Evolutionary conservation across 495 filamentous ascomycete genomes (phyloP), one percentile per base, ranked within the genome.

Genomic region (Penicillium lividum): DNA sequence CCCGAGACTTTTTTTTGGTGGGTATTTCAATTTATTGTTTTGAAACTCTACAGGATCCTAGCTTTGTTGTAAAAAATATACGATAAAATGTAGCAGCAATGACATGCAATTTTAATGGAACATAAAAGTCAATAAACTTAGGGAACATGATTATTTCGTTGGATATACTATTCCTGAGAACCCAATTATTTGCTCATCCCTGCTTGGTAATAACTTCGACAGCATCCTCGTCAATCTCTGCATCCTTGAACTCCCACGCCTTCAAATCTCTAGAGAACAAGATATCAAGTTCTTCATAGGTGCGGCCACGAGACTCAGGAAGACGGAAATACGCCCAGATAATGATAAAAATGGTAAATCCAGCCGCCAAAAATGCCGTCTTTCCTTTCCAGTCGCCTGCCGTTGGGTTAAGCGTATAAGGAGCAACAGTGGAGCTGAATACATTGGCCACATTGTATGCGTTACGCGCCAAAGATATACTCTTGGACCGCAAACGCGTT

Each of bases 331-430:
- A 90, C 0, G 81, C 79, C 75, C 87, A 90, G 30, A 87, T 57
- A 42, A 89, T 79, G 59, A 82, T 86, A 47, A 82, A 64, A 57
- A 87, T 82, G 48, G 83, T 85, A 2, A 82, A 85, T 0, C 77
- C 83, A 18, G 75, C 82, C 84, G 85, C 91, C 72, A 91, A 87
- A 67, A 89, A 89, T 5, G 83, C 87, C 0, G 85, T 78, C 62
- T 83, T 88, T 27, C 86, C 88, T 13, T 78, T 75, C 78, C 82
- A 86, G 62, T 88, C 69, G 82, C 86, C 89, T 0, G 81, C 87
- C 0, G 77, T 80, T 0, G 86, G 84, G 67, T 88, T 90, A 53
- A 91, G 74, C 78, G 86, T 84, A 64, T 87, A 87, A 0, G 86
- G 85, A 0, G 86, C 86, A 1, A 91, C 62, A 7, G 89, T 81